Evolutionary conservation across 2,329 filamentous ascomycete species (phyloP), one percentile per base, ranked within the genome.

Genomic region (Colletotrichum tofieldiae): DNA sequence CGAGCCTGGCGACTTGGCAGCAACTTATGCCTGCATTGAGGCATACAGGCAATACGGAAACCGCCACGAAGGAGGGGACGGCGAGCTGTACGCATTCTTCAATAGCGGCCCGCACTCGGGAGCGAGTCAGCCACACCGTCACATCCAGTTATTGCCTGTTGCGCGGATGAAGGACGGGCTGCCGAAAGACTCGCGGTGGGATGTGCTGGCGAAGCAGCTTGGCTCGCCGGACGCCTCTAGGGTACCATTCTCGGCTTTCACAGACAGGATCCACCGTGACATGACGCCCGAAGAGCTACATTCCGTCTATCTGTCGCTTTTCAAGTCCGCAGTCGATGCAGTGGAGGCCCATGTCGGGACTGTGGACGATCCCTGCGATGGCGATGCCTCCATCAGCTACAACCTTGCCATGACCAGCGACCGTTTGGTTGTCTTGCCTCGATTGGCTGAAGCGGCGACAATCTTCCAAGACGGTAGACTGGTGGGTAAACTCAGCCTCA

Each of bases 131-230:
- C 88, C 92, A 16, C 93, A 94, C 77, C 82, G 93, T 5, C 93
- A 94, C 77, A 80, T 94, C 35, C 93, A 94, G 79, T 86, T 94
- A n/a, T 81, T 94, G 4, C 91, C 92, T 0, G 85, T 93, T 0
- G 85, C 88, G 9, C 82, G 85, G 23, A 94, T 94, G 91, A 85
- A 82, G 45, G 85, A 86, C 16, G 90, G 89, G 0, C 75, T 91
- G 7, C 72, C 73, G 3, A 39, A 71, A 16, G 78, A 77, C 3
- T 67, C 39, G 2, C 76, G 74, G n/a, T 92, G 90, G 90, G 74
- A 75, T 12, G 81, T 90, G 2, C 79, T 92, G 20, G 86, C 84
- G 0, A 84, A 88, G 43, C 73, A 70, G 18, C 75, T 88, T 3
- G 73, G 65, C 5, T 73, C 71, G 20, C 47, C 67, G 11, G 71